Base-by-base conservation (phyloP, 2,329 filamentous ascomycete genomes). In the Aaosphaeria arxii region DNA sequence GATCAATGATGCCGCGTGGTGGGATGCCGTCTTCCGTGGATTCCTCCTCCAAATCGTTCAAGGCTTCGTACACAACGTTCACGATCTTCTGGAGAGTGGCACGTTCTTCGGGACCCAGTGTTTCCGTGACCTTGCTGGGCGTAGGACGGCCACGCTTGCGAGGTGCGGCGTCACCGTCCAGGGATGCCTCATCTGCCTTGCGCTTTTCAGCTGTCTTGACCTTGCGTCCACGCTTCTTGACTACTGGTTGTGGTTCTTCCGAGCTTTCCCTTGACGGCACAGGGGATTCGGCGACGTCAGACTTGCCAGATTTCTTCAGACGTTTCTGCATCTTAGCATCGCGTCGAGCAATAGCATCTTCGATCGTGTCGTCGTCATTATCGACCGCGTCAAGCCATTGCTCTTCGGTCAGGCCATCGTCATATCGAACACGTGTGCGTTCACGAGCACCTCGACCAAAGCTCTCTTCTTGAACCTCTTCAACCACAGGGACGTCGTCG, bases 311-410 rank as follows among this genome's bases (percentile, higher is more conserved):
- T 11, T 17, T 6, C 64, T 96, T 96, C 6, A 77, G 74, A 33
- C 91, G 85, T 68, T 85, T 89, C 52, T 90, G 89, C 56, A 91
- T 89, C 45, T 88, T 84, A 4, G 89, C 89, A 66, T 91, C 85
- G 64, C 96, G 97, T 38, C 94, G 85, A 33, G 89, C 88, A 35
- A 95, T 91, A 2, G 94, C 94, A 46, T 90, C 91, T 67, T 97
- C 94, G 30, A 96, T 91, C 0, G 84, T 86, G 66, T 99, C 94
- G 1, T 99, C 94, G 44, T 96, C 91, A 51, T 95, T 92, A 67
- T 99, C 94, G 31, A 99, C 92, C 46, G 94, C 94, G 77, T 96
- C 92, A 44, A 97, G 82, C 94, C 94, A 99, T 71, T 99, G 95
- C 75, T 99, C 94, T 74, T 99, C 95, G 0, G 94, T 97, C 30